Evolutionary conservation across 768 basidiomycete species (phyloP), one percentile per base, ranked within the genome.

Genomic region (Boletus pseudopeckii): DNA sequence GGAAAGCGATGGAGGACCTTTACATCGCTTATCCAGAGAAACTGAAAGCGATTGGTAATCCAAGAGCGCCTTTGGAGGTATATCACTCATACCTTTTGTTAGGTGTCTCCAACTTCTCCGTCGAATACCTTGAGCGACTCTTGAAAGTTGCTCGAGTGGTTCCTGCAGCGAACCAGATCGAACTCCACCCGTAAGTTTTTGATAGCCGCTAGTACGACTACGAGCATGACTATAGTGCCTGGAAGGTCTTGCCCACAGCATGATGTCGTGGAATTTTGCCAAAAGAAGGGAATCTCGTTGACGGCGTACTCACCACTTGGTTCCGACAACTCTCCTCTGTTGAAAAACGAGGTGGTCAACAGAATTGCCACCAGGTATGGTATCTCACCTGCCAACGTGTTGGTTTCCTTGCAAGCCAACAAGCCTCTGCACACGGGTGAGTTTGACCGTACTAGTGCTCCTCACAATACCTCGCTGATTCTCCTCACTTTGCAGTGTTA

Each of bases 241-340:
- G 73, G 11, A 56, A 75, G 84, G 26, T 80, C 83, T 30, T 86
- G 83, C 70, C 79, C 81, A 30, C 85, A 88, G 64, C 77, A 82
- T 54, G 85, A 87, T 24, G 71, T 88, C 38, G 77, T 86, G 44
- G 75, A 78, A 52, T 83, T 76, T 64, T 86, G 86, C 75, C 67
- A 73, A 40, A 62, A 67, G 45, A 82, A 85, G 62, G 85, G 85
- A 38, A 91, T 93, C 62, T 72, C 78, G 11, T 64, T 89, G 53
- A 86, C 88, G 18, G 86, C 88, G 7, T 92, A 90, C 74, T 92
- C 86, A 1, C 87, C 90, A 10, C 80, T 92, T 2, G 90, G 86
- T 50, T 88, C 84, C 15, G 79, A 84, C 59, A 75, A 80, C 62
- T 83, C 86, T 0, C 89, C 86, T 15, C 77, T 92, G 20, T 74